Evolutionary conservation across 768 basidiomycete genomes (phyloP).

Genomic region (Mycena albidolilacea): DNA sequence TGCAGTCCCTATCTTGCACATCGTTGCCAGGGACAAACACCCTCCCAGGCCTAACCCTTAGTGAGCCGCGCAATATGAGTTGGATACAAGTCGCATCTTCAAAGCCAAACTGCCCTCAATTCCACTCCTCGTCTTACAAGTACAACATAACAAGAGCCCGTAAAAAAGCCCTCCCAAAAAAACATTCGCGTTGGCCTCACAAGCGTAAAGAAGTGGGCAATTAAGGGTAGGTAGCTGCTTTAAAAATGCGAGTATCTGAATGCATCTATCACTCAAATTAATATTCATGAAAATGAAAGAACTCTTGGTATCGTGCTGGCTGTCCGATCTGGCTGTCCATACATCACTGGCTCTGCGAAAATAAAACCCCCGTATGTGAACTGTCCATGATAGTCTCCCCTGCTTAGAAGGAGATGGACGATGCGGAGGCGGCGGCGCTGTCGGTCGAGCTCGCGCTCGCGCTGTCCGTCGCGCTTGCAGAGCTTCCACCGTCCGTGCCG

Average conservation of each 20-base stretch:
- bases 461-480: constrained; percentile 40
- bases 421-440: not conserved
- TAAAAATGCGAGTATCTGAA: constrained; percentile 38
- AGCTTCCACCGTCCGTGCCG: not conserved
- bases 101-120: constrained; percentile 4
- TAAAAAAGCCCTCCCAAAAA: constrained; percentile 18
- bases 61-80: too few species aligned
- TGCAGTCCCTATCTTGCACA: too few species aligned
- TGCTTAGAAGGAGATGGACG: not conserved
- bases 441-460: not conserved
- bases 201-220: constrained; percentile 22
- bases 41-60: too few species aligned
- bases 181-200: constrained; percentile 1
- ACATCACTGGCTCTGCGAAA: not conserved
- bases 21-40: too few species aligned
- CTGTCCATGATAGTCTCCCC: constrained; percentile 30
- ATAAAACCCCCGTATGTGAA: constrained; percentile 26
- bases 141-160: constrained; percentile 22
- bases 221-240: constrained; percentile 26
- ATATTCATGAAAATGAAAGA: constrained; percentile 22
- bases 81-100: too few species aligned
- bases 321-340: constrained; percentile 16
- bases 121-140: not conserved
- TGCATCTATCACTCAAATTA: constrained; percentile 42
- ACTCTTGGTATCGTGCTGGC: constrained; percentile 32